Conservation (phyloP, 2,329 filamentous ascomycete genomes). For the Cladorrhinum sp. region DNA sequence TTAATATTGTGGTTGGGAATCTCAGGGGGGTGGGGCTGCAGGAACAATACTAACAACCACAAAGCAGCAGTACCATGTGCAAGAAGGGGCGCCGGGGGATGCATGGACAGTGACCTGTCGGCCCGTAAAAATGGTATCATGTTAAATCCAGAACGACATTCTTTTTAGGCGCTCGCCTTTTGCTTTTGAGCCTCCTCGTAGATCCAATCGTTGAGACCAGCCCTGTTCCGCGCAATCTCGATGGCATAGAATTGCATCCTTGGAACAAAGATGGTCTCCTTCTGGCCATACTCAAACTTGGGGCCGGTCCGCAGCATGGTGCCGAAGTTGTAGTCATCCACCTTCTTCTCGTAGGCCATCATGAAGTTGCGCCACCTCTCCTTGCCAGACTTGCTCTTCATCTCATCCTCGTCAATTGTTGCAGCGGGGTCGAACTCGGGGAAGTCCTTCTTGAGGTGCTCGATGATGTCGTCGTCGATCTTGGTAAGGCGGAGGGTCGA, state of each 20-base stretch:
- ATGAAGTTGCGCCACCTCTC: constrained; percentile 93
- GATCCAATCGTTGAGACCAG: constrained; percentile 94
- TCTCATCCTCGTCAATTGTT: constrained; percentile 83
- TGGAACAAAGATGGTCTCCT: constrained; percentile 81
- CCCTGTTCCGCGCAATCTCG: constrained; percentile 68
- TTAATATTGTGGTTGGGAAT: constrained; percentile 25
- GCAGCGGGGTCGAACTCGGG: constrained; percentile 84
- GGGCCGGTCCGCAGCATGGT: constrained; percentile 82
- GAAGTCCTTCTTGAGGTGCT: constrained; percentile 82
- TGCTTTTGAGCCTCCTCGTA: constrained; percentile 75
- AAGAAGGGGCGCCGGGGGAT: not conserved
- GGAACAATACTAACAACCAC: constrained; percentile 25
- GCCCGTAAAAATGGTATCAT: not conserved
- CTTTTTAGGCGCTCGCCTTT: constrained; percentile 37
- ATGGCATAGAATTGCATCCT: constrained; percentile 57
- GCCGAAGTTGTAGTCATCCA: constrained; percentile 98
- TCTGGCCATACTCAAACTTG: constrained; percentile 79
- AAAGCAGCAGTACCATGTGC: constrained; percentile 11
- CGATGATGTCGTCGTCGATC: constrained; percentile 90
- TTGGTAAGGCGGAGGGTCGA: constrained; percentile 89
- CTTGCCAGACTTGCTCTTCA: constrained; percentile 98
- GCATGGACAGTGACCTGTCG: not conserved
- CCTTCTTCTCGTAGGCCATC: constrained; percentile 86
- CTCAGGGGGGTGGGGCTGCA: not conserved
- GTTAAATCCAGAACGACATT: not conserved